Base-by-base conservation (phyloP, 345 rosid species). In the Pistacia atlantica region DNA sequence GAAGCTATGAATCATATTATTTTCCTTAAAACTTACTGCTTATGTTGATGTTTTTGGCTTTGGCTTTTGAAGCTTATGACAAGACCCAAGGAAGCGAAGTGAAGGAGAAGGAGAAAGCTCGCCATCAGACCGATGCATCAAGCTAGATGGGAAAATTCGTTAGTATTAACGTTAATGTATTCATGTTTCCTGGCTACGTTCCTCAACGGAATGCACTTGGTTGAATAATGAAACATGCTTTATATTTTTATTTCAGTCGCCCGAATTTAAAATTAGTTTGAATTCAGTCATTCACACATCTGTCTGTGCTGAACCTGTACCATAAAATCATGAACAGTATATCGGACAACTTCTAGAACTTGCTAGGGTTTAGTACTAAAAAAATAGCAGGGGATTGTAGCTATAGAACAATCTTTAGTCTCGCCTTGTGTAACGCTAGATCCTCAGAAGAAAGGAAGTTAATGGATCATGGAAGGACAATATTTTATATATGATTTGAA, bases 81-180 rank as follows among this genome's bases (percentile, higher is more conserved):
- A 88, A 75, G 85, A 85, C 76, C 17, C 97, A 94, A 59, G 96
- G 97, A 37, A 89, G 92, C 74, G 92, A 92, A 76, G 89, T 89
- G 52, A 86, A 84, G 76, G 94, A 94, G 84, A 89, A 89, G 84
- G 95, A 94, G 82, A 90, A 81, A 33, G 79, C 76, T 4, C 80
- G 98, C 46, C 81, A 89, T 75, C 97, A 92, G 78, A 79, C 78
- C 25, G 42, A 75, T 11, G 83, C 72, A 18, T 61, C 69, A 12
- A 54, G 28, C 4, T 78, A 42, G 22, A 66, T 35, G 8, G 20
- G 3, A n/a, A 42, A 25, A 18, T 38, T 25, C 28, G n/a, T 33
- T 25, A 33, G 57, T 28, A 5, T 11, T 14, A 59, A n/a, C 6
- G 25, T 45, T 11, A 11, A 4, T 13, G 37, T 22, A 1, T 42